Conservation (phyloP, 2,329 filamentous ascomycete genomes). For the Paraconiothyrium sp. region DNA sequence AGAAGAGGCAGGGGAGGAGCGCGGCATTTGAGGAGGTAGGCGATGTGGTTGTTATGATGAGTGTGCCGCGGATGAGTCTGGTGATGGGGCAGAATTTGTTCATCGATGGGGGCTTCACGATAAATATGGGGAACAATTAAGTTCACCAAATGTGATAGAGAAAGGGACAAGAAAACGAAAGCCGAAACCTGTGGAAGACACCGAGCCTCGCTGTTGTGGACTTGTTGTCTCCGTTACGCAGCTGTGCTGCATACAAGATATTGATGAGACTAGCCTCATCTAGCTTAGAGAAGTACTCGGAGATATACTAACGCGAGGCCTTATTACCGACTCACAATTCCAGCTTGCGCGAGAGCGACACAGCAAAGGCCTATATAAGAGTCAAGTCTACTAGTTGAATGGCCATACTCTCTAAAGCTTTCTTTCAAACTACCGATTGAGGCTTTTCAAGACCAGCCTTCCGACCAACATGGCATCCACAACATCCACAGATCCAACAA, state of each 20-base stretch:
- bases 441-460: neutral
- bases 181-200: no score
- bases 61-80: slow-evolving; percentile 26
- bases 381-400: no score
- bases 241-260: neutral
- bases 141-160: no score
- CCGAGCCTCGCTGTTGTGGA: neutral
- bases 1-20: slow-evolving; percentile 23
- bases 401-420: neutral
- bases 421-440: neutral
- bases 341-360: neutral
- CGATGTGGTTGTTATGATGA: slow-evolving; percentile 29
- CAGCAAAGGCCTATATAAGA: neutral
- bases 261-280: neutral
- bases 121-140: neutral
- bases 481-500: slow-evolving; percentile 12
- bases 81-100: slow-evolving; percentile 27
- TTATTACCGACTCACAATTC: neutral
- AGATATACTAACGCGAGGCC: slow-evolving; percentile 6
- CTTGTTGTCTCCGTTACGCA: neutral
- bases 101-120: slow-evolving; percentile 18
- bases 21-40: slow-evolving; percentile 25
- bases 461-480: neutral
- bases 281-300: neutral
- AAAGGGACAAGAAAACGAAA: no score